A percentile compares a stretch with the other conserved stretches of the same genome.
phyloP scores from a whole-genome alignment of 305 asterid species.

The Fraxinus angustifolia region DNA sequence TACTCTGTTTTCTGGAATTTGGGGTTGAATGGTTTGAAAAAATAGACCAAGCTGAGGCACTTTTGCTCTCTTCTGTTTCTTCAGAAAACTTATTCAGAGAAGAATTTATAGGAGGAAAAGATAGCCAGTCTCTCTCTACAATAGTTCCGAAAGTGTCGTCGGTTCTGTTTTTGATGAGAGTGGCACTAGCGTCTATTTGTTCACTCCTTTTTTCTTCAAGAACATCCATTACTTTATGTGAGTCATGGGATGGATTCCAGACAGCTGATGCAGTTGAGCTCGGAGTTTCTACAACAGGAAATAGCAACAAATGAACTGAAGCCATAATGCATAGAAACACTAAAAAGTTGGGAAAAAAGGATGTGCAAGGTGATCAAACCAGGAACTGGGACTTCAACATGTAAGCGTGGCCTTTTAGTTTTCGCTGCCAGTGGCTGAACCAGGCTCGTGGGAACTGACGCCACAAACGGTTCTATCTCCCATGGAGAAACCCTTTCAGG shows the following conservation, averaged over 20 bases:
- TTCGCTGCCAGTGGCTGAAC: slow-evolving; percentile 46
- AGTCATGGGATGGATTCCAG: slow-evolving; percentile 51
- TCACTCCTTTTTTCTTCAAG: slow-evolving; percentile 35
- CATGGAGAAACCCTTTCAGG: slow-evolving; percentile 96
- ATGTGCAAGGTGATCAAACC: slow-evolving; percentile 39
- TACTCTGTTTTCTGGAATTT: slow-evolving; percentile 30
- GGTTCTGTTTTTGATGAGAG: slow-evolving; percentile 23
- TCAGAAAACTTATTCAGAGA: slow-evolving; percentile 37
- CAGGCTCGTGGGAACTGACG: slow-evolving; percentile 44
- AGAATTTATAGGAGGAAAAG: slow-evolving; percentile 27
- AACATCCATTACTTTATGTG: slow-evolving; percentile 34
- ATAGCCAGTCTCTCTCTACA: background rate
- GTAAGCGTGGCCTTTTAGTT: slow-evolving; percentile 63
- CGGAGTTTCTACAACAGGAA: slow-evolving; percentile 33
- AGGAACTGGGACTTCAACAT: slow-evolving; percentile 45
- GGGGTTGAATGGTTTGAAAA: slow-evolving; percentile 34
- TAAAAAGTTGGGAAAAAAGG: background rate
- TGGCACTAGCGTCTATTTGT: background rate
- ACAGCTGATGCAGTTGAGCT: slow-evolving; percentile 49
- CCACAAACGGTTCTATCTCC: slow-evolving; percentile 89
- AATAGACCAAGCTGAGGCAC: slow-evolving; percentile 55
- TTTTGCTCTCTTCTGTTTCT: slow-evolving; percentile 47
- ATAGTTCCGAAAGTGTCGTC: background rate
- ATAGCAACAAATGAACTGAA: background rate
- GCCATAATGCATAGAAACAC: background rate